A percentile compares a stretch with the other conserved stretches of the same genome.
phyloP scores from a whole-genome alignment of 1,139 yeast genomes.

The Wickerhamiella infanticola region DNA sequence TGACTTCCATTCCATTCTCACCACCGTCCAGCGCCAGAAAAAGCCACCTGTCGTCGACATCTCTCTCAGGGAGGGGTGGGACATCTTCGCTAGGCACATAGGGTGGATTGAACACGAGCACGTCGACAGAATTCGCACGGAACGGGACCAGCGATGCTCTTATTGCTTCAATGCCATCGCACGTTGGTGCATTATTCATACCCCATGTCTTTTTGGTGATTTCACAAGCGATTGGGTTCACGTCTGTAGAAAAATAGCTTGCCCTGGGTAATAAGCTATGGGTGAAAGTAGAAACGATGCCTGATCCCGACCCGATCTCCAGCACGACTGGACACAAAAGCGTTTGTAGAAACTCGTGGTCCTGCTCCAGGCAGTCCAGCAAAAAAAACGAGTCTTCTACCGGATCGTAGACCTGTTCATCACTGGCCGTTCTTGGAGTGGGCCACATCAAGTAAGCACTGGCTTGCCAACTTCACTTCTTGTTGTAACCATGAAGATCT shows the following conservation, averaged over 20 bases:
- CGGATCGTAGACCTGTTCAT: constrained; percentile 67
- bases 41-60: constrained; percentile 46
- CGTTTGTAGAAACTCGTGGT: constrained; percentile 21
- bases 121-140: constrained; percentile 37
- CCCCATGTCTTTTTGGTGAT: constrained; percentile 38
- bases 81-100: constrained; percentile 68
- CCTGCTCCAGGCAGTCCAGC: constrained; percentile 61
- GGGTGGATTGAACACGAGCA: constrained; percentile 83
- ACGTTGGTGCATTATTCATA: constrained; percentile 12
- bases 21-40: constrained; percentile 89
- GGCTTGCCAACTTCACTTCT: background rate
- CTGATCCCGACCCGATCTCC: constrained; percentile 91
- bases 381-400: constrained; percentile 80
- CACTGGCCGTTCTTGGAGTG: constrained; percentile 39
- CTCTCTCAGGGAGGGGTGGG: constrained; percentile 33
- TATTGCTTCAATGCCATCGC: constrained; percentile 34
- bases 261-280: constrained; percentile 34
- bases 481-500: constrained; percentile 9
- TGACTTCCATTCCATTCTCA: constrained; percentile 72
- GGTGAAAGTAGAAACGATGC: constrained; percentile 66
- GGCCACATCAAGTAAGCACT: constrained; percentile 30
- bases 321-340: constrained; percentile 37
- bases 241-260: constrained; percentile 51
- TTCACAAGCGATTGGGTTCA: constrained; percentile 62
- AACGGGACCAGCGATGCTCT: constrained; percentile 42